Conservation (phyloP, 192 early-diverging fungal species). For the Dispira simplex region DNA sequence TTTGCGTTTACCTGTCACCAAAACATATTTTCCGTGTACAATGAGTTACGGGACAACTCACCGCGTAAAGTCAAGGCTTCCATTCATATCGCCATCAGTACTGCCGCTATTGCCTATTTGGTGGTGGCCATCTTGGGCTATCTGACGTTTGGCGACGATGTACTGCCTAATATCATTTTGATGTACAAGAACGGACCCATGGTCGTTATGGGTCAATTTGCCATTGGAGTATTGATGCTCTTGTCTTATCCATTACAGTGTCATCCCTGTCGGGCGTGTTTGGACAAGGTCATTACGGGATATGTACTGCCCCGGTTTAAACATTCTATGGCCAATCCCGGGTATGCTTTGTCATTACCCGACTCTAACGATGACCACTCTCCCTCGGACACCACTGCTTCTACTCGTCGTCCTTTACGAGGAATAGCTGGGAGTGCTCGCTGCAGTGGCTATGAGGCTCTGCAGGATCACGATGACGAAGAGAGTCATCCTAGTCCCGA, state of each 20-base stretch:
- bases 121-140: conserved; percentile 83
- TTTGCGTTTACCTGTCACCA: conserved; percentile 99
- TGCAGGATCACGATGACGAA: conserved; percentile 12
- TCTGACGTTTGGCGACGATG: conserved; percentile 73
- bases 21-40: conserved; percentile 94
- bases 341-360: background rate
- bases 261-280: conserved; percentile 75
- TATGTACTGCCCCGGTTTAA: conserved; percentile 18
- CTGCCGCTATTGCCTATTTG: conserved; percentile 64
- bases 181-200: conserved; percentile 30
- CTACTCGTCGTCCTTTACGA: background rate
- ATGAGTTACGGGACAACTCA: conserved; percentile 80
- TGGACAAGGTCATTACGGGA: conserved; percentile 68
- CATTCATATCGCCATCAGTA: conserved; percentile 58
- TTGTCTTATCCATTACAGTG: conserved; percentile 88
- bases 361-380: background rate
- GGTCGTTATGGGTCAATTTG: conserved; percentile 73
- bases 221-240: conserved; percentile 76
- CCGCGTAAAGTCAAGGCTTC: conserved; percentile 47
- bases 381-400: background rate
- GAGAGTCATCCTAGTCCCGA: background rate
- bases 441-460: conserved; percentile 16
- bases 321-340: conserved; percentile 7
- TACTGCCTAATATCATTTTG: conserved; percentile 67
- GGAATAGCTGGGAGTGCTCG: background rate